Percentiles rank a stretch among this genome's conserved stretches.
These are phyloP conservation scores for Naegleria lovaniensis DNA, from an alignment of 208 protist genomes.

Conservation along the genomic window DNA sequence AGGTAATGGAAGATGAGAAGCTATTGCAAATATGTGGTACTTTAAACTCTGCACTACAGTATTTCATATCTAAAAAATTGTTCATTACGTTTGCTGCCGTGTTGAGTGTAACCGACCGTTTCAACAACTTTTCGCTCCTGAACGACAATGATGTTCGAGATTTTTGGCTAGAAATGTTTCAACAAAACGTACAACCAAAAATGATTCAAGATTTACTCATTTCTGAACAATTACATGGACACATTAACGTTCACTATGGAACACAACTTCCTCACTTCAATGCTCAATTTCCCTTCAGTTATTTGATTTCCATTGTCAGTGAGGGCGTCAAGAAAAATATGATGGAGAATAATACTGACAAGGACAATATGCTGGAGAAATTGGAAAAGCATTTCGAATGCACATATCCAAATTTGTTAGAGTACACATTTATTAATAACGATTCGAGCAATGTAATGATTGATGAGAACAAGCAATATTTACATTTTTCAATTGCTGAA, in stretches of 20 bases:
- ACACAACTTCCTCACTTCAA: neutral
- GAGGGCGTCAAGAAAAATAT: neutral
- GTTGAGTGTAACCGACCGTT: neutral
- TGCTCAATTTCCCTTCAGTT: neutral
- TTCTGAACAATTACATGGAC: too few relatives aligned
- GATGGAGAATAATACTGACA: neutral
- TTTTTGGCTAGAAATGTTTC: neutral
- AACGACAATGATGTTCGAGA: neutral
- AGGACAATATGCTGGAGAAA: neutral
- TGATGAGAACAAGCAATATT: neutral
- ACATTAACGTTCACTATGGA: neutral
- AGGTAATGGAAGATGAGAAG: neutral
- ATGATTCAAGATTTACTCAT: neutral
- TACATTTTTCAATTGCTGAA: neutral
- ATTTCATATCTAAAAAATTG: neutral
- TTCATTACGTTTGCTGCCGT: neutral
- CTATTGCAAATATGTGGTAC: neutral
- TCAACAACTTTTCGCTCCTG: neutral
- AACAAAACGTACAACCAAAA: neutral
- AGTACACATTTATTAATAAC: neutral
- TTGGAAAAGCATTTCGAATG: neutral
- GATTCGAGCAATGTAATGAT: neutral
- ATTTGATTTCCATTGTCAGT: neutral
- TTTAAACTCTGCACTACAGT: neutral
- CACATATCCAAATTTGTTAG: neutral